Evolutionary conservation across 768 basidiomycete species (phyloP), one percentile per base, ranked within the genome.

Genomic region (Grammothele lineata): DNA sequence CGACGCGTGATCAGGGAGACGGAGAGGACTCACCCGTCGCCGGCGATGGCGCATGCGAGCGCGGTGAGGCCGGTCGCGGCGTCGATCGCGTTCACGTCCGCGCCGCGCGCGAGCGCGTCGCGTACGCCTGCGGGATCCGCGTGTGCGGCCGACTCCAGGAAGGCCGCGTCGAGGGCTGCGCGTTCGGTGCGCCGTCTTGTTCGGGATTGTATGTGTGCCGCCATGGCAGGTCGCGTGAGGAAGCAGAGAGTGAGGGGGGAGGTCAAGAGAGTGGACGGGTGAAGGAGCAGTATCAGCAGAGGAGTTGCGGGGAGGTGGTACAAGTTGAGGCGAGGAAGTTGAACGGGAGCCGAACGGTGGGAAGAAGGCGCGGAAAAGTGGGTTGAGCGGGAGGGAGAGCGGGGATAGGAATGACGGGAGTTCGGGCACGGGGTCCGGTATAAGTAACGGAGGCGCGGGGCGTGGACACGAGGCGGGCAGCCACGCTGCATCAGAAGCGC

Each of bases 61-160:
- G 80, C 71, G 5, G 80, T 83, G 47, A 81, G 74, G 11, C 85
- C 85, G 1, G 51, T 48, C 25, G 69, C 66, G 18, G 66, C 63
- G 63, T 87, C 85, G 38, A 77, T 67, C 34, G 77, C 74, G 58
- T 89, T 87, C 43, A 87, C 72, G 62, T 87, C 82, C 7, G 83
- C 84, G 34, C 82, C 85, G 32, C 70, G 64, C 7, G 68, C 66
- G 45, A 89, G 69, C 35, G 80, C 76, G 41, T 66, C 70, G 18
- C 64, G 70, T 15, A 86, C 72, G 36, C 72, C 78, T 24, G 71
- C 64, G 36, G 77, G 70, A 57, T 80, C 75, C 39, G 82, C 87
- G 37, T 64, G 66, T 19, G 76, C 71, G 37, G 82, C 82, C 27
- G 78, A 81, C 14, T 57, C 54, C 17, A 62, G 44, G 32, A 66